Evolutionary conservation across 441 rosid species (phyloP), one percentile per base, ranked within the genome.

Genomic region (Mallotus repandus): DNA sequence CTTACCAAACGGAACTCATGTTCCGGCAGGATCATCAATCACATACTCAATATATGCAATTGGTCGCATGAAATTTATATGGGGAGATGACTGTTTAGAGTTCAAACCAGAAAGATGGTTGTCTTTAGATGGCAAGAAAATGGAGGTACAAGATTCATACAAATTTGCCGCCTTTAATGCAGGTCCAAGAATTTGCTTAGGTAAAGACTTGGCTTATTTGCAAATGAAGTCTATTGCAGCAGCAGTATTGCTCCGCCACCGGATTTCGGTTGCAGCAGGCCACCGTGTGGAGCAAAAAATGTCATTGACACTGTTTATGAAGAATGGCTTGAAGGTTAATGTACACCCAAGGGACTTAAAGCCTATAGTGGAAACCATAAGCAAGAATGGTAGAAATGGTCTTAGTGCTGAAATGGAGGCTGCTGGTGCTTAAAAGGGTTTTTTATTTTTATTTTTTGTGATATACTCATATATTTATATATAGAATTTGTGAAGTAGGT

Each of bases 141-240:
- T 81, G 18, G 77, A 78, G 32, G 49, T 66, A 3, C 80, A 66
- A 5, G 92, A 88, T 64, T 79, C 87, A 53, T 93, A 81, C 54
- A 85, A 61, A 73, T 93, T 89, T 9, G 82, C 89, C 6, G 86
- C 97, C 8, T 93, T 91, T 50, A 93, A 91, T 16, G 97, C 90
- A 0, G 98, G 98, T 58, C 98, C 98, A 11, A 80, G 96, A 72
- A 81, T 89, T 10, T 93, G 96, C 65, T 75, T 93, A 8, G 97
- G 97, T n/a, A 93, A 89, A 68, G 97, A 93, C 68, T 74, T 93
- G 41, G 96, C 97, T 0, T 93, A 93, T 52, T 29, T 93, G 69
- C 98, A 93, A 60, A 93, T 91, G 97, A 89, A 91, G 76, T 89
- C 94, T n/a, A 84, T 93, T 7, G 88, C 87, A 0, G 90, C 97